phyloP scores from a whole-genome alignment of 345 rosid genomes.

The Streptanthus diversifolius region DNA sequence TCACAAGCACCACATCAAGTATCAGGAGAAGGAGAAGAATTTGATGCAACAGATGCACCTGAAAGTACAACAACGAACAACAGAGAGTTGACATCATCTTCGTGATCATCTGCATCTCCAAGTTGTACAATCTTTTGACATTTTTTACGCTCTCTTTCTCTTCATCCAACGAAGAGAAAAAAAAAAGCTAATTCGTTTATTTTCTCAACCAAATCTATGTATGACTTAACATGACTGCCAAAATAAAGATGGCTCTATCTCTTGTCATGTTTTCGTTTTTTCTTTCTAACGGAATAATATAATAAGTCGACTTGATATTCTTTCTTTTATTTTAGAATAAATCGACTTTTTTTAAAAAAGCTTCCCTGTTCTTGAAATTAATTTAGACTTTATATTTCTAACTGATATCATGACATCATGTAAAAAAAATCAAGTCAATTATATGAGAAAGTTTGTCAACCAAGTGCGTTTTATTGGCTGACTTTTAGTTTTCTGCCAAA shows the following conservation, averaged over 20 bases:
- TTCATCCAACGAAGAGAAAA: constrained; percentile 12
- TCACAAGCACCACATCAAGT: constrained; percentile 27
- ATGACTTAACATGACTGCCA: constrained; percentile 30
- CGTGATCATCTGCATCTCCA: constrained; percentile 20
- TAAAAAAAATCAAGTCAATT: neutral
- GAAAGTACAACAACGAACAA: constrained; percentile 22
- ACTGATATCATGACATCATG: neutral
- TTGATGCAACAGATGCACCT: constrained; percentile 25
- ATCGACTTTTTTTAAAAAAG: neutral
- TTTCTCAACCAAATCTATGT: constrained; percentile 27
- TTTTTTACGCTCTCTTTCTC: constrained; percentile 18
- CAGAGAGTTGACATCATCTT: constrained; percentile 22
- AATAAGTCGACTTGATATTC: constrained; percentile 24
- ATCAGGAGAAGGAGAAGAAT: constrained; percentile 17
- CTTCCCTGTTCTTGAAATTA: neutral
- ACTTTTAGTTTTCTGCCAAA: neutral
- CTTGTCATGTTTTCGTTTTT: neutral
- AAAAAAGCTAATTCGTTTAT: constrained; percentile 28
- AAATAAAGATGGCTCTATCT: constrained; percentile 31
- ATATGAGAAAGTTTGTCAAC: neutral
- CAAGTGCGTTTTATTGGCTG: neutral
- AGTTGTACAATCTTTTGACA: constrained; percentile 33
- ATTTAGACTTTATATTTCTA: neutral
- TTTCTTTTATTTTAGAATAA: constrained; percentile 11
- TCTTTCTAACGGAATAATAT: constrained; percentile 20